Evolutionary conservation across 306 rosid genomes (phyloP).

Genomic region (Trifolium dubium): DNA sequence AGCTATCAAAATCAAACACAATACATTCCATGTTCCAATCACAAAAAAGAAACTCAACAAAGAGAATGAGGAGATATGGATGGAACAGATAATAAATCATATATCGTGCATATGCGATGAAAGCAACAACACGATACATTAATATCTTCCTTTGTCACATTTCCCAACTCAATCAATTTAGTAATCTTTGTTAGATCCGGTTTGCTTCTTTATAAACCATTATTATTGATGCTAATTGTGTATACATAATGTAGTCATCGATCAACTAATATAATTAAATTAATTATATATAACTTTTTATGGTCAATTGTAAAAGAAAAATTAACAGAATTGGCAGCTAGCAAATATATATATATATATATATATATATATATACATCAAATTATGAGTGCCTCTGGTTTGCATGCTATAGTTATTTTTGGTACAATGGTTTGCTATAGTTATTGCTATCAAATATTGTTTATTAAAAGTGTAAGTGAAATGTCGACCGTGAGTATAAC

Average conservation of each 20-base stretch:
- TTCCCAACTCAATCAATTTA: not conserved
- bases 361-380: no score
- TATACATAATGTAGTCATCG: conserved; percentile 1
- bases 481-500: no score
- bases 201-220: conserved; percentile 3
- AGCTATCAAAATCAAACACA: not conserved
- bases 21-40: conserved; percentile 28
- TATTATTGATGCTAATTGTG: not conserved
- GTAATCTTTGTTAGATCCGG: not conserved
- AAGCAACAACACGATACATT: conserved; percentile 21
- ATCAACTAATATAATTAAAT: not conserved
- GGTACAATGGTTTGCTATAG: no score
- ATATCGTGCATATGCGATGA: not conserved
- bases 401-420: no score
- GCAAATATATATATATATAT: no score
- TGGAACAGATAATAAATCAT: conserved; percentile 1
- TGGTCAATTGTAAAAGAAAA: not conserved
- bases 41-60: conserved; percentile 24
- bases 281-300: not conserved
- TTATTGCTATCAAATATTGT: no score
- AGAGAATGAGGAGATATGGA: conserved; percentile 42
- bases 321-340: not conserved
- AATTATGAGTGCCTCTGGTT: no score
- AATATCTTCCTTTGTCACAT: not conserved
- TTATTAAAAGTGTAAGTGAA: no score